phyloP scores from a whole-genome alignment of 2,329 filamentous ascomycete species.

The Phyllosticta citrichinensis region DNA sequence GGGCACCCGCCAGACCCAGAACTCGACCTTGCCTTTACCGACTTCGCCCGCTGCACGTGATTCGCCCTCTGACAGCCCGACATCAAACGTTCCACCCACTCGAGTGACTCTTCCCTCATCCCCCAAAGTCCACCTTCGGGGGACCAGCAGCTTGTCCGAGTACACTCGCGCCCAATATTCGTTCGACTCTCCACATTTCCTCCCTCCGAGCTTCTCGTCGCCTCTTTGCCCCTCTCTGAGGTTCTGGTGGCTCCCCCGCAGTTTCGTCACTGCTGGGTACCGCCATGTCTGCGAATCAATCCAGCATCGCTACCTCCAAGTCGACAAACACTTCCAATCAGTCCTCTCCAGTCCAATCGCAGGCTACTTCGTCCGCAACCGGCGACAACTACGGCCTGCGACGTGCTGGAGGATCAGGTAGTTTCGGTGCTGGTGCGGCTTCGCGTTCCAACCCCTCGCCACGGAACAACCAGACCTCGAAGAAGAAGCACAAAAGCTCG shows the following conservation, averaged over 20 bases:
- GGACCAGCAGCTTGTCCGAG: neutral
- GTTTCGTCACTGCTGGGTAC: conserved; percentile 6
- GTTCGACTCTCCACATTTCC: neutral
- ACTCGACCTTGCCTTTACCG: neutral
- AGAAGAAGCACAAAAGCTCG: conserved; percentile 77
- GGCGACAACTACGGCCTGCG: conserved; percentile 35
- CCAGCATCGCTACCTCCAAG: conserved; percentile 33
- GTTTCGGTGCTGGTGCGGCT: conserved; percentile 27
- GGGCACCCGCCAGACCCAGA: neutral
- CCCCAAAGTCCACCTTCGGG: conserved; percentile 9
- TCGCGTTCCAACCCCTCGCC: conserved; percentile 39
- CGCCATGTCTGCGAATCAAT: conserved; percentile 36
- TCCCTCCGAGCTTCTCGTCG: neutral
- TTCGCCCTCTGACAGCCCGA: neutral
- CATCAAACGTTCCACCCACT: neutral
- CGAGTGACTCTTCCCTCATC: conserved; percentile 5
- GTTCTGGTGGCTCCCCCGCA: neutral
- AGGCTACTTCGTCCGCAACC: conserved; percentile 32
- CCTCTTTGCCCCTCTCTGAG: neutral
- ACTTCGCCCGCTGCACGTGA: neutral
- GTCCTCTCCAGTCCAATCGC: conserved; percentile 34
- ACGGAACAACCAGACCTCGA: conserved; percentile 64
- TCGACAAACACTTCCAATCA: conserved; percentile 26
- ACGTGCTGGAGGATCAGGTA: conserved; percentile 29
- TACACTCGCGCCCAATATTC: no score